phyloP scores from a whole-genome alignment of 2,329 filamentous ascomycete species.

The Pezicula neosporulosa region DNA sequence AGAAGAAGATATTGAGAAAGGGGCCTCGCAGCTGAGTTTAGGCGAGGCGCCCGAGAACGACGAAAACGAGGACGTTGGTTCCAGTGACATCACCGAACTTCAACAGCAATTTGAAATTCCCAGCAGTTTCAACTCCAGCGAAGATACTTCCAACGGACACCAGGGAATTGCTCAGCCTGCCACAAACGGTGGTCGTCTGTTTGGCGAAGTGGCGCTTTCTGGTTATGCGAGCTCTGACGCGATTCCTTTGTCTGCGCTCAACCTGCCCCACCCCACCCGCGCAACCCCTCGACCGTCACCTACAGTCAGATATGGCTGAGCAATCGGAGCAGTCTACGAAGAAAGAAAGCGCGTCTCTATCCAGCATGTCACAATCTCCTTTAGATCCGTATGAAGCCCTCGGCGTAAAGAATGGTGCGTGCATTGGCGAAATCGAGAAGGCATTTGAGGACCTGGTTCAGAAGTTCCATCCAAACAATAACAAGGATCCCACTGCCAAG shows the following conservation, averaged over 20 bases:
- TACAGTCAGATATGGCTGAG: neutral
- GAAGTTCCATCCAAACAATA: too few relatives aligned
- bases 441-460: too few relatives aligned
- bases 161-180: slow-evolving; percentile 12
- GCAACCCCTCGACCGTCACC: neutral
- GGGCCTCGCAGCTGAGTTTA: slow-evolving; percentile 27
- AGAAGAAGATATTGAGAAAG: slow-evolving; percentile 15
- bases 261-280: slow-evolving; percentile 18
- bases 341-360: too few relatives aligned
- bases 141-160: slow-evolving; percentile 11
- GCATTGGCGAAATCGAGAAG: too few relatives aligned
- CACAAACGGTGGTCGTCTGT: slow-evolving; percentile 17
- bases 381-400: too few relatives aligned
- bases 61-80: slow-evolving; percentile 14
- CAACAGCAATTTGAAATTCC: slow-evolving; percentile 20
- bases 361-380: too few relatives aligned
- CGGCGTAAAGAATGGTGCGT: too few relatives aligned
- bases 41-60: slow-evolving; percentile 9
- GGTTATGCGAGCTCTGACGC: slow-evolving; percentile 26
- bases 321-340: neutral
- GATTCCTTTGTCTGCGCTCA: slow-evolving; percentile 21
- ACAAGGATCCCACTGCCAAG: too few relatives aligned
- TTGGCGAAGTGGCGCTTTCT: slow-evolving; percentile 27
- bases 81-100: slow-evolving; percentile 18
- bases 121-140: slow-evolving; percentile 22